A percentile compares a stretch with the other conserved stretches of the same genome.
These are phyloP conservation scores for Chaetomium cochliodes DNA, from an alignment of 495 filamentous ascomycete species.

Conservation along the genomic window DNA sequence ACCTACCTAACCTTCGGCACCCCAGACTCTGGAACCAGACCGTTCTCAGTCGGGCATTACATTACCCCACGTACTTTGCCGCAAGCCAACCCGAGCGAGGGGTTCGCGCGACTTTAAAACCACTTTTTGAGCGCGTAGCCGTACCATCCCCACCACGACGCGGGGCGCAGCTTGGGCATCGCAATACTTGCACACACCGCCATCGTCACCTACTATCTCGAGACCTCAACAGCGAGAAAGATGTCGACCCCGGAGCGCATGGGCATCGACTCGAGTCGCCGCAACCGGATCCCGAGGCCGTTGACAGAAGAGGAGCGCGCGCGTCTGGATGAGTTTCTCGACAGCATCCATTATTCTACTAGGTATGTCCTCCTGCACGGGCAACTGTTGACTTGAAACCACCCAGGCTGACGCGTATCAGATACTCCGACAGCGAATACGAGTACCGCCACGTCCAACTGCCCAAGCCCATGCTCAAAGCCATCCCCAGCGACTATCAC, in stretches of 20 bases:
- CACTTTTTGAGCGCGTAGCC: not conserved
- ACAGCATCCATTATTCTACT: conserved; percentile 91
- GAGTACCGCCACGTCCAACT: conserved; percentile 97
- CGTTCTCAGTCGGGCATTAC: not conserved
- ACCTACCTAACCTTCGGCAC: not conserved
- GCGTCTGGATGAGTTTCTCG: conserved; percentile 84
- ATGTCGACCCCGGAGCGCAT: conserved; percentile 36
- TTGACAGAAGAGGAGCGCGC: conserved; percentile 77
- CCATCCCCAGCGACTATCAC: conserved; percentile 93
- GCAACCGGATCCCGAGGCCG: conserved; percentile 79
- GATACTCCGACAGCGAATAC: conserved; percentile 83
- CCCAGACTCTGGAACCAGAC: not conserved
- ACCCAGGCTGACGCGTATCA: conserved; percentile 36
- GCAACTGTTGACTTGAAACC: not conserved
- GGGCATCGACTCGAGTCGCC: conserved; percentile 76
- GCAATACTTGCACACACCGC: not conserved
- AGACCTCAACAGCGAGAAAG: not conserved
- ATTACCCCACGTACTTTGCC: conserved; percentile 17
- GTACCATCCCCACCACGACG: not conserved
- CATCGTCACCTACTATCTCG: not conserved
- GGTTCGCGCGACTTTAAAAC: conserved; percentile 1
- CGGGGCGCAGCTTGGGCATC: not conserved
- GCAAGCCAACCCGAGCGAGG: not conserved
- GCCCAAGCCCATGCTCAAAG: conserved; percentile 96
- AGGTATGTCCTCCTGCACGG: conserved; percentile 56